Conservation (phyloP, 768 basidiomycete genomes). For the Pilatotrama ljubarskyi region DNA sequence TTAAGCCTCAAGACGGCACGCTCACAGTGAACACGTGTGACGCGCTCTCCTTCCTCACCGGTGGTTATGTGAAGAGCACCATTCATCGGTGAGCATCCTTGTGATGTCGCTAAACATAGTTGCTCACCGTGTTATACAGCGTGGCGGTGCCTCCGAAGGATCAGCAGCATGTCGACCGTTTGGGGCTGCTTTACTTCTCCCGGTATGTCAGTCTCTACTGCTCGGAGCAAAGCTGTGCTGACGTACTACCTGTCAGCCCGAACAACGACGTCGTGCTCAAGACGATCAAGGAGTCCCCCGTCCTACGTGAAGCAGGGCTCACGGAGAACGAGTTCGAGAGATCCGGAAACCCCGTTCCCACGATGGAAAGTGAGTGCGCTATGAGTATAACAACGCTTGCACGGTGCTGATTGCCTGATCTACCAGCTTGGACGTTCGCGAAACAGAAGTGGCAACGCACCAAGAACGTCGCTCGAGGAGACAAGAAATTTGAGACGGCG, state of each 20-base stretch:
- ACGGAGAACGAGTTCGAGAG: constrained; percentile 49
- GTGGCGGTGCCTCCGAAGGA: constrained; percentile 52
- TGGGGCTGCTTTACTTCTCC: constrained; percentile 54
- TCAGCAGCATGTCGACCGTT: constrained; percentile 50
- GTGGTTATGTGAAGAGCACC: constrained; percentile 47
- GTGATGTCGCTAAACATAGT: no score
- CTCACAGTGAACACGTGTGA: constrained; percentile 54
- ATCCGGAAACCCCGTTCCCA: constrained; percentile 43
- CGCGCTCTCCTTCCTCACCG: constrained; percentile 48
- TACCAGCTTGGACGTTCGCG: constrained; percentile 46
- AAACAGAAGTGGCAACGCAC: constrained; percentile 57
- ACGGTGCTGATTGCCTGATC: background rate
- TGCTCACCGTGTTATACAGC: background rate
- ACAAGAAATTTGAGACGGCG: constrained; percentile 36
- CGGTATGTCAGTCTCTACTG: constrained; percentile 28
- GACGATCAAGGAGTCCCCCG: constrained; percentile 42
- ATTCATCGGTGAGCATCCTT: constrained; percentile 37
- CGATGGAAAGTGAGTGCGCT: constrained; percentile 44
- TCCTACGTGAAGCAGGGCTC: constrained; percentile 44
- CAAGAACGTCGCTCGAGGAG: constrained; percentile 32
- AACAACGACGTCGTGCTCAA: constrained; percentile 44
- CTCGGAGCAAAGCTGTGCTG: background rate
- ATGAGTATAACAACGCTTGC: background rate
- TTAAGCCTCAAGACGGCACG: constrained; percentile 48
- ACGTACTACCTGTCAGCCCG: constrained; percentile 31